These are phyloP conservation scores for Lepidium sativum DNA, from an alignment of 345 rosid genomes.

Conservation along the genomic window DNA sequence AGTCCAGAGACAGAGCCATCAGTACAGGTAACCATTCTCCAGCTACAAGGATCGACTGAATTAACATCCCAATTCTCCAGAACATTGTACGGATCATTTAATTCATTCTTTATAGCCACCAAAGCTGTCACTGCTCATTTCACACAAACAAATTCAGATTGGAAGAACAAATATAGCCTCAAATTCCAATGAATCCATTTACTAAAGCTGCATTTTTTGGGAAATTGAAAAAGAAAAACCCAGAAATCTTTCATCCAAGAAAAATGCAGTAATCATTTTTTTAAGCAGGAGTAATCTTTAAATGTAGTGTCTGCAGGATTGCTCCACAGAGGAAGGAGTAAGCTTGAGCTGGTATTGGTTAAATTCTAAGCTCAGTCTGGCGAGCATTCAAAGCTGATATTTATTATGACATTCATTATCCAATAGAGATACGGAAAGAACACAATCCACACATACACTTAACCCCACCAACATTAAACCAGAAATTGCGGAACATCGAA, in stretches of 20 bases:
- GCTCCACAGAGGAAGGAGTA: slow-evolving; percentile 7
- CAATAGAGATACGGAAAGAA: slow-evolving; percentile 1
- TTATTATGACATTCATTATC: slow-evolving; percentile 19
- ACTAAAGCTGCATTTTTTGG: background rate
- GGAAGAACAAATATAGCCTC: background rate
- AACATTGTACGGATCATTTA: slow-evolving; percentile 85
- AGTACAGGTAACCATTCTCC: slow-evolving; percentile 97
- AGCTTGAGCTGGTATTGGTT: slow-evolving; percentile 10
- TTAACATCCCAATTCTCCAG: slow-evolving; percentile 92
- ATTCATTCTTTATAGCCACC: slow-evolving; percentile 63
- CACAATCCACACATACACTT: slow-evolving; percentile 11
- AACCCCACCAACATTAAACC: background rate
- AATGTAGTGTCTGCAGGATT: background rate
- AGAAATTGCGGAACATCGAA: background rate
- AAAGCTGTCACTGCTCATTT: slow-evolving; percentile 84
- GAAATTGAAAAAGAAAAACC: background rate
- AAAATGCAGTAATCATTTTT: background rate
- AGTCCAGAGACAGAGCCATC: slow-evolving; percentile 83
- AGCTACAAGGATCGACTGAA: slow-evolving; percentile 99
- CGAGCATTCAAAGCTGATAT: slow-evolving; percentile 23
- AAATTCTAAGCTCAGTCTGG: background rate
- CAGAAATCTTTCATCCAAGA: background rate
- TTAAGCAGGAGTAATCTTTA: background rate
- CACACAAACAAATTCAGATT: slow-evolving; percentile 15
- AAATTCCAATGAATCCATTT: background rate